These are phyloP conservation scores for Combretum micranthum DNA, from an alignment of 345 rosid genomes.

Conservation along the genomic window DNA sequence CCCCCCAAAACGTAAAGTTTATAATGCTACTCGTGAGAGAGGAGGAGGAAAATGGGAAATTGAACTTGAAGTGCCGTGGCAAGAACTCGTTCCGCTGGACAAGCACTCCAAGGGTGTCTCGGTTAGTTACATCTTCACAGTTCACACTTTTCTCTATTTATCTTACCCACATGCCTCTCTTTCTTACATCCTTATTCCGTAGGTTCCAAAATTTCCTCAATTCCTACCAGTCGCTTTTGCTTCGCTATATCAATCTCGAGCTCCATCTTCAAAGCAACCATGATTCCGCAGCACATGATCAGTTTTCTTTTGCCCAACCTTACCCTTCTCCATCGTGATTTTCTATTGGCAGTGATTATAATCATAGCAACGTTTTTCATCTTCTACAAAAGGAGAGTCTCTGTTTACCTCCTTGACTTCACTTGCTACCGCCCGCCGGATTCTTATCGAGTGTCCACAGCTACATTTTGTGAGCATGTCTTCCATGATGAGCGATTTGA, in stretches of 20 bases:
- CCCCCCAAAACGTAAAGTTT: too few relatives aligned
- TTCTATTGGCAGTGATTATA: conserved; percentile 5
- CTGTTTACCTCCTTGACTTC: conserved; percentile 46
- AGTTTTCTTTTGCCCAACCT: conserved; percentile 1
- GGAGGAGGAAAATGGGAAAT: too few relatives aligned
- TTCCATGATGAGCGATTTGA: conserved; percentile 35
- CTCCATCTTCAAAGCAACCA: conserved; percentile 5
- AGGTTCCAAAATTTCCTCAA: background rate
- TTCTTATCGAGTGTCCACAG: conserved; percentile 36
- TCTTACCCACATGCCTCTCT: too few relatives aligned
- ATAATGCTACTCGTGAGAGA: too few relatives aligned
- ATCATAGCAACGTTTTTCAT: conserved; percentile 7
- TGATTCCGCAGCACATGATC: conserved; percentile 9
- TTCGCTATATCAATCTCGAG: background rate
- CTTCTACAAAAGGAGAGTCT: conserved; percentile 15
- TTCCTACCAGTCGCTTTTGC: background rate
- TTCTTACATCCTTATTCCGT: background rate
- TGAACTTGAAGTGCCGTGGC: too few relatives aligned
- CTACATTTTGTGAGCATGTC: conserved; percentile 40
- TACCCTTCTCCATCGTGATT: conserved; percentile 8
- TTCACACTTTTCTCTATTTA: too few relatives aligned
- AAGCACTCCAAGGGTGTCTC: too few relatives aligned
- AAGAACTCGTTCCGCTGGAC: too few relatives aligned
- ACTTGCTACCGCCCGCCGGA: conserved; percentile 47
- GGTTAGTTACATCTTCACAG: too few relatives aligned